These are phyloP conservation scores for Rosa persica DNA, from an alignment of 306 rosid genomes.

Conservation along the genomic window DNA sequence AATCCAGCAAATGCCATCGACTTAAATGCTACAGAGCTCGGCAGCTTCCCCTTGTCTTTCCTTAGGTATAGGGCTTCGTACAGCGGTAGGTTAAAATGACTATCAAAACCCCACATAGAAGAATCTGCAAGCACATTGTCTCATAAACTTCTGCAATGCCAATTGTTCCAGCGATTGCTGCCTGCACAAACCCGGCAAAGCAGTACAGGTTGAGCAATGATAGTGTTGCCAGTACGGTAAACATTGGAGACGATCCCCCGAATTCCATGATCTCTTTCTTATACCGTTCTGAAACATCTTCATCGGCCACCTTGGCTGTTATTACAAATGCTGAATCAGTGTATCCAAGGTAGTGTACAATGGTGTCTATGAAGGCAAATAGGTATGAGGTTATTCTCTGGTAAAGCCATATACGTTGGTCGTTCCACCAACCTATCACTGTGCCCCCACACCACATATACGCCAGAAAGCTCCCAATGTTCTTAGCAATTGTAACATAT, in stretches of 20 bases:
- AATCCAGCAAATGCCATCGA: constrained; percentile 37
- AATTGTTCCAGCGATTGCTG: constrained; percentile 26
- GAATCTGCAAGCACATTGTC: constrained; percentile 46
- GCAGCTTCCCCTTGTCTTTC: constrained; percentile 62
- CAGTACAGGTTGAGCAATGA: constrained; percentile 56
- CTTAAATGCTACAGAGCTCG: constrained; percentile 39
- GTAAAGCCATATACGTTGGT: no score
- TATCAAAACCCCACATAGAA: constrained; percentile 50
- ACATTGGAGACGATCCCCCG: constrained; percentile 60
- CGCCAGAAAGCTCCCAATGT: no score
- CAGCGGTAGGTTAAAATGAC: constrained; percentile 60
- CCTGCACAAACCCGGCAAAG: constrained; percentile 40
- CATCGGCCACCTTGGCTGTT: constrained; percentile 51
- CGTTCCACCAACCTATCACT: no score
- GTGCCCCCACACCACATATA: no score
- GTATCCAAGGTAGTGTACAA: constrained; percentile 43
- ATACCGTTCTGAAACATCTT: constrained; percentile 46
- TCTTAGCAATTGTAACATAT: no score
- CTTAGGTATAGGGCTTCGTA: constrained; percentile 61
- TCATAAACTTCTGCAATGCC: constrained; percentile 29
- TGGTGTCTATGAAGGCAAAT: constrained; percentile 27
- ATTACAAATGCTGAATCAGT: constrained; percentile 42
- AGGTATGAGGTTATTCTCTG: no score
- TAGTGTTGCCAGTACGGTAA: constrained; percentile 54
- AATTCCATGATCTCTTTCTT: constrained; percentile 74